phyloP scores from a whole-genome alignment of 108 stramenopile genomes.

The Thalassiosira profunda region DNA sequence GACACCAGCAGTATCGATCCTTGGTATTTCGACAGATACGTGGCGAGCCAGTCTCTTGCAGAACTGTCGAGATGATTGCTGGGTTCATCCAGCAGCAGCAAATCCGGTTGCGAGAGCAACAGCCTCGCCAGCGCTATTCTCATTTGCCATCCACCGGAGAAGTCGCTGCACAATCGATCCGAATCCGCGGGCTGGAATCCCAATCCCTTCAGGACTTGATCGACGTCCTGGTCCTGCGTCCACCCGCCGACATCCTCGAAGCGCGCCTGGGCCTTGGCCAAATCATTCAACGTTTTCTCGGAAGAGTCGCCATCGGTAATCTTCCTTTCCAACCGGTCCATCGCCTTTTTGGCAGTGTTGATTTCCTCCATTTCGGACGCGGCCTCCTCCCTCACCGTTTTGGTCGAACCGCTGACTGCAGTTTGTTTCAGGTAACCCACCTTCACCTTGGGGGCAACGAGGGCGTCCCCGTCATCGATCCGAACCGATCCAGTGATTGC shows the following conservation, averaged over 20 bases:
- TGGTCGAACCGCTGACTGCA: slow-evolving; percentile 88
- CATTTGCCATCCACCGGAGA: slow-evolving; percentile 97
- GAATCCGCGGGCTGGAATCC: slow-evolving; percentile 84
- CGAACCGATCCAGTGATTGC: slow-evolving; percentile 68
- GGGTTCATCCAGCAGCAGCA: slow-evolving; percentile 92
- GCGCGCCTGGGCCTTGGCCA: slow-evolving; percentile 60
- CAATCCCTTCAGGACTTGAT: slow-evolving; percentile 84
- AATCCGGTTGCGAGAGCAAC: slow-evolving; percentile 81
- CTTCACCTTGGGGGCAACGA: slow-evolving; percentile 61
- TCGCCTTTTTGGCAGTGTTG: slow-evolving; percentile 46
- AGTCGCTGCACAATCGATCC: slow-evolving; percentile 80
- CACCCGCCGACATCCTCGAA: slow-evolving; percentile 88
- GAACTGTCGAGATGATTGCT: slow-evolving; percentile 80
- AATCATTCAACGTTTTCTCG: slow-evolving; percentile 66
- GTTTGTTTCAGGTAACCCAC: slow-evolving; percentile 87
- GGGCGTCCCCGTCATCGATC: slow-evolving; percentile 63
- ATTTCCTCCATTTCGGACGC: slow-evolving; percentile 87
- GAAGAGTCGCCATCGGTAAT: slow-evolving; percentile 59
- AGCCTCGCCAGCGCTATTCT: slow-evolving; percentile 89
- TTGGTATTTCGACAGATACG: slow-evolving; percentile 80
- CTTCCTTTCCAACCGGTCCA: slow-evolving; percentile 43
- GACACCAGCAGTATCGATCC: slow-evolving; percentile 88
- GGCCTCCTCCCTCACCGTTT: slow-evolving; percentile 91
- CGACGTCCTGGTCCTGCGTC: slow-evolving; percentile 88
- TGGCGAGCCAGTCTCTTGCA: slow-evolving; percentile 85